Evolutionary conservation across 2,329 filamentous ascomycete species (phyloP).

Genomic region (Penicillium sp.): DNA sequence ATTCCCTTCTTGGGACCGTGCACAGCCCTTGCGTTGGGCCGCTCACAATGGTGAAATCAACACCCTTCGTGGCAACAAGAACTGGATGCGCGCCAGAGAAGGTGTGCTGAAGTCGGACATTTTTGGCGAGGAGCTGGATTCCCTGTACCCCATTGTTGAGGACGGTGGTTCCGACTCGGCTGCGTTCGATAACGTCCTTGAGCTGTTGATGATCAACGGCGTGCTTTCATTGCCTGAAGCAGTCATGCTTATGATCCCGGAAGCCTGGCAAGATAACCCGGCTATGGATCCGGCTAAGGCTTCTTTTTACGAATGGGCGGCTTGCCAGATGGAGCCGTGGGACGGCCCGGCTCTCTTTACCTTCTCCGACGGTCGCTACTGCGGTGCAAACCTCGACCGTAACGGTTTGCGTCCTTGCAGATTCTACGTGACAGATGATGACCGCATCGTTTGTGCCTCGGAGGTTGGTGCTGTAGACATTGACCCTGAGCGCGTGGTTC

Average conservation of each 20-base stretch:
- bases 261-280: conserved; percentile 92
- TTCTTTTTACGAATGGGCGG: conserved; percentile 97
- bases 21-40: conserved; percentile 89
- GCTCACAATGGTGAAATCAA: conserved; percentile 99
- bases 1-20: conserved; percentile 95
- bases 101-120: conserved; percentile 86
- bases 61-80: conserved; percentile 94
- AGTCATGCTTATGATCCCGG: conserved; percentile 96
- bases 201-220: conserved; percentile 87
- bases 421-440: conserved; percentile 94
- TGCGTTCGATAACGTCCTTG: conserved; percentile 92
- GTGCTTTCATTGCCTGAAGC: conserved; percentile 90
- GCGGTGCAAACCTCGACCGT: conserved; percentile 89
- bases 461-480: conserved; percentile 90
- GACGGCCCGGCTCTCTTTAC: conserved; percentile 94
- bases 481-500: conserved; percentile 78
- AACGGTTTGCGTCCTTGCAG: conserved; percentile 91
- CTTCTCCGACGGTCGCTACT: conserved; percentile 91
- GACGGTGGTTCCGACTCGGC: conserved; percentile 94
- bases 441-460: conserved; percentile 92
- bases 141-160: conserved; percentile 87
- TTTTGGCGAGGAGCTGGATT: conserved; percentile 84
- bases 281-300: conserved; percentile 90
- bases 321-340: conserved; percentile 98
- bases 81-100: conserved; percentile 97